Evolutionary conservation across 2,329 filamentous ascomycete genomes (phyloP).

Genomic region (Didymella arachidicola): DNA sequence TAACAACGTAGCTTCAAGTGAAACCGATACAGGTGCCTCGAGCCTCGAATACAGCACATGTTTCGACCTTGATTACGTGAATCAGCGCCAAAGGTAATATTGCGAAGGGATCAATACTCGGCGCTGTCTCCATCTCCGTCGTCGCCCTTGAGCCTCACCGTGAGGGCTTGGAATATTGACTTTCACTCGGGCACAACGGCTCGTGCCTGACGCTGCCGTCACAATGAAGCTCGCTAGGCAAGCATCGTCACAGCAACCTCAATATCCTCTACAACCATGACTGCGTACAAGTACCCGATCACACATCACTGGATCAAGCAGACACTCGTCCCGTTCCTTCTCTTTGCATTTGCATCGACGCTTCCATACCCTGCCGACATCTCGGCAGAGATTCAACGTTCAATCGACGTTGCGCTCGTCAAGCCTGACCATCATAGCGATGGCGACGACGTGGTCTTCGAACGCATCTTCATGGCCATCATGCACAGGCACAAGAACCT

Average conservation of each 20-base stretch:
- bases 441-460: constrained; percentile 22
- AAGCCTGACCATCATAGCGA: constrained; percentile 17
- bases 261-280: constrained; percentile 5
- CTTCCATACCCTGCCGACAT: constrained; percentile 16
- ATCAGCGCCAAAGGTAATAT: background rate
- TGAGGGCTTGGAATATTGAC: background rate
- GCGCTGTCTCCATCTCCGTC: background rate
- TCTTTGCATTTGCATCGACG: constrained; percentile 20
- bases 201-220: background rate
- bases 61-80: background rate
- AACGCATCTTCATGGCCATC: constrained; percentile 26
- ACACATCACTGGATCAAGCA: constrained; percentile 20
- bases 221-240: background rate
- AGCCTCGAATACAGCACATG: background rate
- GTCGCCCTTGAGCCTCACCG: background rate
- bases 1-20: background rate
- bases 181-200: background rate
- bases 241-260: background rate
- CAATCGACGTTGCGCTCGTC: constrained; percentile 10
- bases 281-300: constrained; percentile 6
- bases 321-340: constrained; percentile 22
- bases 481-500: constrained; percentile 14
- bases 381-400: constrained; percentile 1
- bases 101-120: background rate
- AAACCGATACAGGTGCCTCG: background rate